Evolutionary conservation across 139 green algal genomes (phyloP).

Genomic region (Tetradesmus obliquus): DNA sequence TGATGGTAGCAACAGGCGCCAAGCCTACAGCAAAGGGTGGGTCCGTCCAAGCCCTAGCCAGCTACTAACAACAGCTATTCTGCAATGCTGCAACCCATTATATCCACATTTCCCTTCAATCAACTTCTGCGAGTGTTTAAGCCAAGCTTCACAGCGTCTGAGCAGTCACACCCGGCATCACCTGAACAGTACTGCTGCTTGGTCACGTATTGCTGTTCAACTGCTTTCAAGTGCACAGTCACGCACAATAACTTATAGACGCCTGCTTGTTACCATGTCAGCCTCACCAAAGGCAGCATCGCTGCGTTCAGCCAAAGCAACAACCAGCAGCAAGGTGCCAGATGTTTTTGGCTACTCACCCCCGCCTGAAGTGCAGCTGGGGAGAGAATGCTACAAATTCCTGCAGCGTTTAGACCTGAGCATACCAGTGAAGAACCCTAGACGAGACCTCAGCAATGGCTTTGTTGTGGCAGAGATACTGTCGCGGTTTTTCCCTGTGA

Average conservation of each 20-base stretch:
- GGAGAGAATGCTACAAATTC: constrained; percentile 66
- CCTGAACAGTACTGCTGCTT: background rate
- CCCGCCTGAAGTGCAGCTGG: constrained; percentile 55
- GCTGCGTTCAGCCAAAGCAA: background rate
- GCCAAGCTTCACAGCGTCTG: too few relatives aligned
- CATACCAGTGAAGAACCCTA: constrained; percentile 54
- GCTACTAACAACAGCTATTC: background rate
- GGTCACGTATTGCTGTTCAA: background rate
- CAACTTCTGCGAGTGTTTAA: too few relatives aligned
- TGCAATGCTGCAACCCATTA: too few relatives aligned
- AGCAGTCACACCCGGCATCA: background rate
- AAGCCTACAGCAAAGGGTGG: background rate
- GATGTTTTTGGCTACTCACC: constrained; percentile 67
- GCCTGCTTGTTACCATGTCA: background rate
- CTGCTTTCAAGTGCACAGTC: background rate
- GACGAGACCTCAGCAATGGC: constrained; percentile 68
- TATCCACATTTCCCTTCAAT: too few relatives aligned
- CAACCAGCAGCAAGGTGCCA: background rate
- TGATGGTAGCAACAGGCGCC: background rate
- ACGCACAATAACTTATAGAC: too few relatives aligned
- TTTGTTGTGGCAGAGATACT: constrained; percentile 73
- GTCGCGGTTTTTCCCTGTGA: constrained; percentile 65
- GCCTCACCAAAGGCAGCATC: background rate
- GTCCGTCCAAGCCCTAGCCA: background rate
- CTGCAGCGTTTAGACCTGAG: constrained; percentile 69